Evolutionary conservation across 1,284 basidiomycete genomes (phyloP).

Genomic region (Sanghuangporus baumii): DNA sequence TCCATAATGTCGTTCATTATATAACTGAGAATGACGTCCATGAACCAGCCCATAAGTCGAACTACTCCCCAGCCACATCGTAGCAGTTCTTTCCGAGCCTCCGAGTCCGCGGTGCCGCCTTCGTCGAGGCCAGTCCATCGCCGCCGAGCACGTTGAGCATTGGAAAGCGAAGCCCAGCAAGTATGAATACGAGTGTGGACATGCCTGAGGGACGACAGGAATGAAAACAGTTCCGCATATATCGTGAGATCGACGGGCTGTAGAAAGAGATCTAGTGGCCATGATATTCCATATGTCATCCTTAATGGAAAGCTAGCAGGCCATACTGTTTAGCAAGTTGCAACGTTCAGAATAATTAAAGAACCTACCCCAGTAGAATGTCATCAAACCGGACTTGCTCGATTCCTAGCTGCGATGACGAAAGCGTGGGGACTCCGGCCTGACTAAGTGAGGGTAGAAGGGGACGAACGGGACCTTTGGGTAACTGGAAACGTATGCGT

Average conservation of each 20-base stretch:
- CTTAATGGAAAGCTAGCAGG: slow-evolving; percentile 46
- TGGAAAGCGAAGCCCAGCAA: slow-evolving; percentile 80
- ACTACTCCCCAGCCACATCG: slow-evolving; percentile 83
- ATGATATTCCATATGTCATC: slow-evolving; percentile 66
- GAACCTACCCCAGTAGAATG: slow-evolving; percentile 55
- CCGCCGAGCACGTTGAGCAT: slow-evolving; percentile 73
- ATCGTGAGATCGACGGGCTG: slow-evolving; percentile 67
- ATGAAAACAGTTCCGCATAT: slow-evolving; percentile 77
- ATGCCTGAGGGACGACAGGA: slow-evolving; percentile 77
- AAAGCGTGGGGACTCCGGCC: slow-evolving; percentile 28
- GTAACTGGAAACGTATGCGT: slow-evolving; percentile 66
- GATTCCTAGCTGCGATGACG: slow-evolving; percentile 26
- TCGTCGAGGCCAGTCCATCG: slow-evolving; percentile 84
- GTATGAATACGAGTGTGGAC: slow-evolving; percentile 74
- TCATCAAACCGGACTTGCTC: slow-evolving; percentile 60
- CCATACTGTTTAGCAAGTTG: background rate
- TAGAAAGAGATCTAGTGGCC: slow-evolving; percentile 89
- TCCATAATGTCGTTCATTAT: slow-evolving; percentile 89
- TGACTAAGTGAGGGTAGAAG: slow-evolving; percentile 62
- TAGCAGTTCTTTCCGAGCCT: slow-evolving; percentile 56
- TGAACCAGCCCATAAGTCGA: slow-evolving; percentile 85
- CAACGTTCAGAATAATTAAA: background rate
- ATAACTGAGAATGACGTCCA: slow-evolving; percentile 77
- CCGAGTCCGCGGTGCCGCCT: slow-evolving; percentile 75
- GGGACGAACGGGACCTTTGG: slow-evolving; percentile 72